Evolutionary conservation across 2,329 filamentous ascomycete genomes (phyloP).

Genomic region (Coleophoma crateriformis): DNA sequence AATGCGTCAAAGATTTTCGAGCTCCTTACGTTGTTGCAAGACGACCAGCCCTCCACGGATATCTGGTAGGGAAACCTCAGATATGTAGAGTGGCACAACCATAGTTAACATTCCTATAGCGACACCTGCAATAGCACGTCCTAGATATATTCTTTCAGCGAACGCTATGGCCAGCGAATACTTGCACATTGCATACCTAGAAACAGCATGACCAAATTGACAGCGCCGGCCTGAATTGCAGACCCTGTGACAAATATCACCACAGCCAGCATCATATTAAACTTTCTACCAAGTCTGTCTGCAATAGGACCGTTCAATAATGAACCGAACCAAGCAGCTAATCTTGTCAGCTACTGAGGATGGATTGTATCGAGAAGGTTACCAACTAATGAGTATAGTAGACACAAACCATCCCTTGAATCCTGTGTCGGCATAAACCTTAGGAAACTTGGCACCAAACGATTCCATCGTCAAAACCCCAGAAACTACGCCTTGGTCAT

Average conservation of each 20-base stretch:
- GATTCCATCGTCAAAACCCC: slow-evolving; percentile 40
- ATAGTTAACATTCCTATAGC: slow-evolving; percentile 42
- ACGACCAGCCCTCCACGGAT: slow-evolving; percentile 21
- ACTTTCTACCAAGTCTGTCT: slow-evolving; percentile 24
- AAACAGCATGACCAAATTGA: slow-evolving; percentile 35
- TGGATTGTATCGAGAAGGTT: background rate
- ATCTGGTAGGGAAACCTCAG: slow-evolving; percentile 22
- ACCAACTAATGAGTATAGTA: slow-evolving; percentile 36
- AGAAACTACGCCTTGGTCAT: slow-evolving; percentile 42
- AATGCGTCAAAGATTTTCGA: slow-evolving; percentile 5
- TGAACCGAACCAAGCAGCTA: slow-evolving; percentile 43
- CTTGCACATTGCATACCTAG: slow-evolving; percentile 18
- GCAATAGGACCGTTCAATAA: slow-evolving; percentile 33
- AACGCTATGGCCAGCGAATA: background rate
- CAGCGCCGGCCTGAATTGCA: slow-evolving; percentile 26
- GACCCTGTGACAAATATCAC: slow-evolving; percentile 25
- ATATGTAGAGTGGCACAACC: slow-evolving; percentile 39
- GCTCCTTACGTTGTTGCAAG: slow-evolving; percentile 18
- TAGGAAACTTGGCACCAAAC: slow-evolving; percentile 33
- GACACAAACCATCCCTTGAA: slow-evolving; percentile 50
- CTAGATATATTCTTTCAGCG: background rate
- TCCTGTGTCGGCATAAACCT: slow-evolving; percentile 34
- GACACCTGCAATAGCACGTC: slow-evolving; percentile 42
- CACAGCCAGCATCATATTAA: slow-evolving; percentile 24
- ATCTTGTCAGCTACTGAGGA: background rate